Evolutionary conservation across 2,329 filamentous ascomycete genomes (phyloP).

Genomic region (Stachybotrys elegans): DNA sequence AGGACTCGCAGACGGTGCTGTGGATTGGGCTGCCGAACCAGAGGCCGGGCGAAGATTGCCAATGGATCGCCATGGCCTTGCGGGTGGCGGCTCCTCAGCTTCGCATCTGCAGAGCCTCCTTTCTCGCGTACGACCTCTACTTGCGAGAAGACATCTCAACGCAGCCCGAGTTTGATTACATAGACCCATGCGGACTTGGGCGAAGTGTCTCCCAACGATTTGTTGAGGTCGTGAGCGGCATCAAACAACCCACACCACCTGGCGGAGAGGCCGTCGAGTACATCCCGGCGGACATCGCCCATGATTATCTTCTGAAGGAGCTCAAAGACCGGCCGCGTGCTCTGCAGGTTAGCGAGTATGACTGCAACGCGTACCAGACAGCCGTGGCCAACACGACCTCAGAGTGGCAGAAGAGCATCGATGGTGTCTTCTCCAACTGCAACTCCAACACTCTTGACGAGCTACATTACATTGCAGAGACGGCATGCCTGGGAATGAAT

Average conservation of each 20-base stretch:
- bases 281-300: conserved; percentile 19
- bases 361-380: conserved; percentile 29
- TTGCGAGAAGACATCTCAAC: conserved; percentile 23
- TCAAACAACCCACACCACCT: conserved; percentile 26
- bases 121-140: conserved; percentile 38
- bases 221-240: conserved; percentile 38
- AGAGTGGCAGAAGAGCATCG: conserved; percentile 36
- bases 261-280: conserved; percentile 29
- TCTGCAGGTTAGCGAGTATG: conserved; percentile 26
- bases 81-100: conserved; percentile 29
- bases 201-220: conserved; percentile 39
- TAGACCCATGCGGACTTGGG: conserved; percentile 34
- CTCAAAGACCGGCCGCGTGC: conserved; percentile 20
- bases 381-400: conserved; percentile 35
- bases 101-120: conserved; percentile 36
- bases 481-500: conserved; percentile 37
- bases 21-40: conserved; percentile 42
- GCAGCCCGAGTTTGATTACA: conserved; percentile 31
- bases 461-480: conserved; percentile 39
- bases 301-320: conserved; percentile 18
- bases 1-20: conserved; percentile 28
- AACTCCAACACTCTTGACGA: conserved; percentile 38
- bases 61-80: conserved; percentile 38
- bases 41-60: conserved; percentile 27
- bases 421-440: conserved; percentile 38